These are phyloP conservation scores for Acanthamoeba royreba DNA, from an alignment of 208 protist species.

Conservation along the genomic window DNA sequence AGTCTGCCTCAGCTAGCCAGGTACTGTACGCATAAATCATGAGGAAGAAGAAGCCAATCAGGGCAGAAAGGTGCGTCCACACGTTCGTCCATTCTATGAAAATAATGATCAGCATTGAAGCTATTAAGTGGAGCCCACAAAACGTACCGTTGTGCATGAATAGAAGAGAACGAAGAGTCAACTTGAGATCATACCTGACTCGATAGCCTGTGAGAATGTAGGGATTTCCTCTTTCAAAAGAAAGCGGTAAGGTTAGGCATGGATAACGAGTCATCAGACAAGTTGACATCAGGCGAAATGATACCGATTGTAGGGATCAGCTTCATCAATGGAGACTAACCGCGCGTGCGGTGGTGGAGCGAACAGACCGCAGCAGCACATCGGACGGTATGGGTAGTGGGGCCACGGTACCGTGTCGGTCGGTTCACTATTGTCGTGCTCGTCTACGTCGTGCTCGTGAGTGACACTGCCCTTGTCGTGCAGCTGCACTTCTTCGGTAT, in stretches of 20 bases:
- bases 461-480: too few relatives aligned
- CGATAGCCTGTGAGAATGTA: slow-evolving; percentile 35
- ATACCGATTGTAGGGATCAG: slow-evolving; percentile 6
- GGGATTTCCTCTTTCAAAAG: neutral
- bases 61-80: neutral
- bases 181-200: neutral
- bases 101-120: neutral
- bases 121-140: neutral
- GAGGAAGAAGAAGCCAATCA: slow-evolving; percentile 4
- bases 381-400: neutral
- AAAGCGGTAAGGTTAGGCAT: neutral
- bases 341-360: neutral
- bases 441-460: neutral
- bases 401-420: neutral
- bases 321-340: neutral
- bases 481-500: too few relatives aligned
- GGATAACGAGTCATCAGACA: neutral
- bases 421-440: neutral
- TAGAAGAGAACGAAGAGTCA: neutral
- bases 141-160: slow-evolving; percentile 28
- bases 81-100: neutral
- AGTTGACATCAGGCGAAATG: neutral
- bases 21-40: neutral
- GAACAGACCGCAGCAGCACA: neutral
- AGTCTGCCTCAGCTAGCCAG: neutral